Evolutionary conservation across 202 grass and related monocot species (phyloP).

Genomic region (Carex sylvatica): DNA sequence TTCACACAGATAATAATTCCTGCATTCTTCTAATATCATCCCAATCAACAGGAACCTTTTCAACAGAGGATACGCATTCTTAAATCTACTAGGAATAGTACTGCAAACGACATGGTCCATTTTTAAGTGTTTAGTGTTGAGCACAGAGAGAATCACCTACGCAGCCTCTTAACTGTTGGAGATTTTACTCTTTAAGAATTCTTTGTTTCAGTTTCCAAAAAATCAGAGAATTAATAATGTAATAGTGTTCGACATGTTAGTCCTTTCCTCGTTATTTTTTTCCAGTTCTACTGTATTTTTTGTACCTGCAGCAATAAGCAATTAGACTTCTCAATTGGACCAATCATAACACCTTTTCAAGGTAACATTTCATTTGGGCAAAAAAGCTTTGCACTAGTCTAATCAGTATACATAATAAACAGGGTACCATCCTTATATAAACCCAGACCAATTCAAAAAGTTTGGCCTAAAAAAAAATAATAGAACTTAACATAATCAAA

Average conservation of each 20-base stretch:
- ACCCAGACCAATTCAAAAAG: conserved; percentile 26
- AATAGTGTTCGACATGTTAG: neutral
- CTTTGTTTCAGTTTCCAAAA: neutral
- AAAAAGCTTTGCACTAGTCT: conserved; percentile 10
- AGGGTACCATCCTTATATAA: neutral
- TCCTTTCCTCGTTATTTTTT: neutral
- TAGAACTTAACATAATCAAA: neutral
- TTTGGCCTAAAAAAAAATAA: conserved; percentile 10
- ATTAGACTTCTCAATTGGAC: neutral
- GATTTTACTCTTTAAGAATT: neutral
- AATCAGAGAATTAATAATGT: too few species aligned
- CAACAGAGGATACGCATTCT: too few species aligned
- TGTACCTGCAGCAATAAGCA: neutral
- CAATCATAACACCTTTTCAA: neutral
- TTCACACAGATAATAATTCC: neutral
- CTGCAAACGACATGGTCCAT: neutral
- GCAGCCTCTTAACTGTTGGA: neutral
- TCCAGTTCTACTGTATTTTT: neutral
- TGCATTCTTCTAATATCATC: neutral
- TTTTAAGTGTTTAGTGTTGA: neutral
- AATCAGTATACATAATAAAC: conserved; percentile 10
- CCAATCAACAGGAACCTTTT: neutral
- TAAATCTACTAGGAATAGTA: neutral
- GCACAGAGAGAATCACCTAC: neutral
- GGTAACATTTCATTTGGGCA: neutral